phyloP scores from a whole-genome alignment of 1,139 yeast species.

The Yamadazyma sp. region DNA sequence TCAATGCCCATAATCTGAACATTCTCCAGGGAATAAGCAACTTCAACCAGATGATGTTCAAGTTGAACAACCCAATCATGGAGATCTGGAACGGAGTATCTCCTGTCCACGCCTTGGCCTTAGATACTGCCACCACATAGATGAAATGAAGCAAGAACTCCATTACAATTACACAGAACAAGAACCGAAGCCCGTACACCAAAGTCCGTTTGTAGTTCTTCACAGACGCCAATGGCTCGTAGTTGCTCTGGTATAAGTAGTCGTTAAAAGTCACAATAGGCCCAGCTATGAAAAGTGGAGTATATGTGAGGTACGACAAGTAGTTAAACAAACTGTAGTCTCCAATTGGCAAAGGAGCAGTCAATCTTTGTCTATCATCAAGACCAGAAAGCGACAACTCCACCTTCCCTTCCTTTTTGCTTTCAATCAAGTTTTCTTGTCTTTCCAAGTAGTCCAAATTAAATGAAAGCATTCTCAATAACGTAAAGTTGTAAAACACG shows the following conservation, averaged over 20 bases:
- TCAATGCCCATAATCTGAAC: constrained; percentile 86
- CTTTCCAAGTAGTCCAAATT: constrained; percentile 72
- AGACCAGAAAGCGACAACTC: constrained; percentile 20
- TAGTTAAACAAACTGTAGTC: constrained; percentile 68
- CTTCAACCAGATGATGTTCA: constrained; percentile 90
- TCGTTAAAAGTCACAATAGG: constrained; percentile 94
- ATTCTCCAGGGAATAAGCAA: constrained; percentile 94
- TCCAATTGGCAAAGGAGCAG: constrained; percentile 56
- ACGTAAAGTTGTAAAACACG: constrained; percentile 87
- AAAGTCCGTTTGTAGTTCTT: constrained; percentile 49
- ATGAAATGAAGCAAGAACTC: constrained; percentile 83
- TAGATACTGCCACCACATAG: constrained; percentile 91
- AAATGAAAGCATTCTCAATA: constrained; percentile 80
- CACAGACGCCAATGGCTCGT: constrained; percentile 38
- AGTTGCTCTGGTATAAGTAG: constrained; percentile 68
- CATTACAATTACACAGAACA: constrained; percentile 79
- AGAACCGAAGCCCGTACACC: constrained; percentile 65
- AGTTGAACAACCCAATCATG: constrained; percentile 89
- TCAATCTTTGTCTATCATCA: constrained; percentile 68
- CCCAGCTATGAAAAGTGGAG: constrained; percentile 93
- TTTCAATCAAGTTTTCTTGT: constrained; percentile 16
- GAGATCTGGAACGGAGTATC: constrained; percentile 90
- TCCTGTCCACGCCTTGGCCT: constrained; percentile 85
- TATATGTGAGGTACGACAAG: constrained; percentile 73
- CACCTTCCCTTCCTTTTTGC: constrained; percentile 13